Conservation (phyloP, 306 rosid genomes). For the Lablab purpureus region DNA sequence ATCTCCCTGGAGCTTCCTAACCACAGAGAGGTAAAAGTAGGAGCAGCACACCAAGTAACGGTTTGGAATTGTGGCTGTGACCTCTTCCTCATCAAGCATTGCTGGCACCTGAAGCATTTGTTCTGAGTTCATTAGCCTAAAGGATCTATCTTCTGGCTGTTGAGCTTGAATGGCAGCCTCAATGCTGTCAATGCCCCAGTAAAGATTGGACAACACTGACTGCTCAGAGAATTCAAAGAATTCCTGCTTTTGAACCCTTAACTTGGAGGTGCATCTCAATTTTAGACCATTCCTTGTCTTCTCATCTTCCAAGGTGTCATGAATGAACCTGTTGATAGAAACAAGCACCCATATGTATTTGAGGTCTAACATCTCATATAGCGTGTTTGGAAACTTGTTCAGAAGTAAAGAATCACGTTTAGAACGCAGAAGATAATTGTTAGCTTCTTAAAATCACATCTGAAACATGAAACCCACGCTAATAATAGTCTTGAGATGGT, state of each 20-base stretch:
- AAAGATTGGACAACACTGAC: constrained; percentile 72
- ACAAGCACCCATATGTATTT: constrained; percentile 61
- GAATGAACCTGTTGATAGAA: constrained; percentile 64
- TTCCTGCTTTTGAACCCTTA: constrained; percentile 60
- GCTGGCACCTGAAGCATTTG: constrained; percentile 88
- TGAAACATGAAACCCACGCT: not conserved
- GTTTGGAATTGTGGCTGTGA: constrained; percentile 69
- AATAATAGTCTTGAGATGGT: constrained; percentile 33
- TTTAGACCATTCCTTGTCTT: constrained; percentile 56
- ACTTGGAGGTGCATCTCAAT: constrained; percentile 59
- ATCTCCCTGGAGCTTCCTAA: constrained; percentile 69
- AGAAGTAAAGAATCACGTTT: not conserved
- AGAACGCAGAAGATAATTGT: not conserved
- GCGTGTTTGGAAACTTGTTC: not conserved
- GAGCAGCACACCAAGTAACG: constrained; percentile 71
- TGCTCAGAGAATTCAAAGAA: constrained; percentile 77
- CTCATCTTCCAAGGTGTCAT: constrained; percentile 54
- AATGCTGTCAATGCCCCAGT: constrained; percentile 71
- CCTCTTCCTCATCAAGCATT: constrained; percentile 69
- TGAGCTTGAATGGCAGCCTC: constrained; percentile 64
- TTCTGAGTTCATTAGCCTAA: constrained; percentile 63
- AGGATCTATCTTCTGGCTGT: constrained; percentile 51
- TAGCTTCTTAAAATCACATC: constrained; percentile 12
- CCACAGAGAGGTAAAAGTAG: constrained; percentile 72
- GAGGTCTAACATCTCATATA: constrained; percentile 57